Evolutionary conservation across 2,329 filamentous ascomycete genomes (phyloP).

Genomic region (Ceratocystis eucalypticola): DNA sequence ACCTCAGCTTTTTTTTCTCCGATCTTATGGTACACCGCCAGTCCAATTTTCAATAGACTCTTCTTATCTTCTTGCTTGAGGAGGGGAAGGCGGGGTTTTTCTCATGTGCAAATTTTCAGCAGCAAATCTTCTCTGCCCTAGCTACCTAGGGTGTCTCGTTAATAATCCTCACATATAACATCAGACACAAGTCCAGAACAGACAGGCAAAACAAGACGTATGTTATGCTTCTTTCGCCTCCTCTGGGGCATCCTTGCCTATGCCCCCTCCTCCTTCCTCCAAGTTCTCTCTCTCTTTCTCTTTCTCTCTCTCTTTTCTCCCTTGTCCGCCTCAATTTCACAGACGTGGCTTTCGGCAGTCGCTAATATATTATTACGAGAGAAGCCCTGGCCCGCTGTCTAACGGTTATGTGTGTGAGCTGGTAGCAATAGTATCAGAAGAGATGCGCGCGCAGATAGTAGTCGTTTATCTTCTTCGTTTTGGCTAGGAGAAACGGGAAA

Average conservation of each 20-base stretch:
- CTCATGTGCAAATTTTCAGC: neutral
- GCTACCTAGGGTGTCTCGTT: neutral
- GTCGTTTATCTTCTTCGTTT: neutral
- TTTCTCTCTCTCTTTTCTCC: neutral
- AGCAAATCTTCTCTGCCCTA: neutral
- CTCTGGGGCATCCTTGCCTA: neutral
- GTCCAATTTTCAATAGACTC: neutral
- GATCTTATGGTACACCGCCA: neutral
- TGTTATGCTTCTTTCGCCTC: neutral
- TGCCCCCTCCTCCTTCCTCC: neutral
- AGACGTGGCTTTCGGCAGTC: constrained; percentile 2
- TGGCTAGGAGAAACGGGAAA: neutral
- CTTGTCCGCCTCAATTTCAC: neutral
- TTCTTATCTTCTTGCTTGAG: neutral
- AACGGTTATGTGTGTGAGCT: neutral
- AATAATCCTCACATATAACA: neutral
- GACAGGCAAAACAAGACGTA: neutral
- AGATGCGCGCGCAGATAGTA: neutral
- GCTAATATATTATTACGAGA: neutral
- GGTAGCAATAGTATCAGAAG: neutral
- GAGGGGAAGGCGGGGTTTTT: constrained; percentile 1
- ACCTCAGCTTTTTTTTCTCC: neutral
- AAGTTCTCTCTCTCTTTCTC: neutral
- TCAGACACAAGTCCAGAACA: neutral
- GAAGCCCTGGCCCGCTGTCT: neutral